These are phyloP conservation scores for Suhomyces anneliseae DNA, from an alignment of 1,139 yeast genomes.

Conservation along the genomic window DNA sequence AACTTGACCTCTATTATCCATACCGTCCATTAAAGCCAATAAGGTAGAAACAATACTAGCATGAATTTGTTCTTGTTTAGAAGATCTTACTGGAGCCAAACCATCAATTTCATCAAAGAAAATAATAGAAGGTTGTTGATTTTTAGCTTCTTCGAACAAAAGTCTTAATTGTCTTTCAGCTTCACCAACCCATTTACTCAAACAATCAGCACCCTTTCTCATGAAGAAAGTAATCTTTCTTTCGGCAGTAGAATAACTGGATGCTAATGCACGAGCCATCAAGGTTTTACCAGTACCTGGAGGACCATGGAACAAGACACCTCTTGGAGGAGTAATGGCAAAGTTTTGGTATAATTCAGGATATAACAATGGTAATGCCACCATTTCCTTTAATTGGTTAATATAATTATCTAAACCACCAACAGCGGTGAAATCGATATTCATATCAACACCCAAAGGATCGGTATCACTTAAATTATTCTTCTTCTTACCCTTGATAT, in stretches of 20 bases:
- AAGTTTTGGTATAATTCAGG: slow-evolving; percentile 93
- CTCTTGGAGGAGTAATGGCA: slow-evolving; percentile 94
- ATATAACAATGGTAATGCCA: slow-evolving; percentile 84
- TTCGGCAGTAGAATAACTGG: slow-evolving; percentile 82
- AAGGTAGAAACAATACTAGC: slow-evolving; percentile 95
- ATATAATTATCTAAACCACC: slow-evolving; percentile 94
- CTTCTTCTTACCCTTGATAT: slow-evolving; percentile 48
- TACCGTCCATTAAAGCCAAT: slow-evolving; percentile 97
- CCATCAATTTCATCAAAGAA: slow-evolving; percentile 98
- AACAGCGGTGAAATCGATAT: slow-evolving; percentile 83
- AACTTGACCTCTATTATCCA: slow-evolving; percentile 96
- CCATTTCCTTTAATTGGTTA: slow-evolving; percentile 95
- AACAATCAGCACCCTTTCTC: slow-evolving; percentile 98
- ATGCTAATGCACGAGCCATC: slow-evolving; percentile 97
- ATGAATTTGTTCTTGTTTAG: slow-evolving; percentile 96
- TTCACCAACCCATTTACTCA: slow-evolving; percentile 99
- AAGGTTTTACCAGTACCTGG: slow-evolving; percentile 99
- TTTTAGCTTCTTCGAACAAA: slow-evolving; percentile 92
- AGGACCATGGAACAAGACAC: slow-evolving; percentile 97
- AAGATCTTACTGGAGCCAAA: slow-evolving; percentile 93
- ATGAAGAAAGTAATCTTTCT: slow-evolving; percentile 92
- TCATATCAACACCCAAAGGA: slow-evolving; percentile 91
- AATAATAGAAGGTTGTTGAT: slow-evolving; percentile 92
- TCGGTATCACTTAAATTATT: slow-evolving; percentile 85
- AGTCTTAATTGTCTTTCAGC: slow-evolving; percentile 93